A percentile compares a stretch with the other conserved stretches of the same genome.
phyloP scores from a whole-genome alignment of 2,329 filamentous ascomycete genomes.

The Harringtonia aguacate region DNA sequence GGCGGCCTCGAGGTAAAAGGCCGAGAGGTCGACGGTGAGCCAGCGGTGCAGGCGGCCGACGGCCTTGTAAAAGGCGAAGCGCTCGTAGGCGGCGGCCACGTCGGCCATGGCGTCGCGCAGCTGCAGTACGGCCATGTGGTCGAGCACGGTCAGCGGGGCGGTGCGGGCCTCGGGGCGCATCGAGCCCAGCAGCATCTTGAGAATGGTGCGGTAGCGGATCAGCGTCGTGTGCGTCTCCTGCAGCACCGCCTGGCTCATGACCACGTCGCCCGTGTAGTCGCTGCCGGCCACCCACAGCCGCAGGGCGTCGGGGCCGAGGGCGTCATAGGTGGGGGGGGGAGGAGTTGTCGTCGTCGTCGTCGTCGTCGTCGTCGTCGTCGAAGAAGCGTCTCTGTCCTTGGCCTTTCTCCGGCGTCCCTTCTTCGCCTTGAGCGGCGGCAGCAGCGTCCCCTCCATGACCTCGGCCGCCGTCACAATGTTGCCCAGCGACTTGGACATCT shows the following conservation, averaged over 20 bases:
- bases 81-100: constrained; percentile 54
- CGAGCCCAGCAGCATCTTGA: constrained; percentile 83
- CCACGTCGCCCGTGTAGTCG: constrained; percentile 83
- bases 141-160: constrained; percentile 45
- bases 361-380: background rate
- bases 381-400: background rate
- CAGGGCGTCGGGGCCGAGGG: constrained; percentile 75
- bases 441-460: constrained; percentile 73
- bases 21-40: constrained; percentile 72
- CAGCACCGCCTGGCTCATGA: constrained; percentile 68
- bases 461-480: constrained; percentile 74
- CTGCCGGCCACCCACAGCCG: constrained; percentile 85
- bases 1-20: constrained; percentile 86
- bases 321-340: constrained; percentile 39
- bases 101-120: constrained; percentile 54
- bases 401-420: background rate
- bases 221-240: constrained; percentile 65
- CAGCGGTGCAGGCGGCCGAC: constrained; percentile 67
- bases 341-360: background rate
- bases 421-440: constrained; percentile 53
- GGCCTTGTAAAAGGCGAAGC: constrained; percentile 75
- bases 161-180: constrained; percentile 44
- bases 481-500: constrained; percentile 97
- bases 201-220: constrained; percentile 78
- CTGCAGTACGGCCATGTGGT: constrained; percentile 69